Evolutionary conservation across 768 basidiomycete genomes (phyloP), one percentile per base, ranked within the genome.

Genomic region (Antrodiella citrinella): DNA sequence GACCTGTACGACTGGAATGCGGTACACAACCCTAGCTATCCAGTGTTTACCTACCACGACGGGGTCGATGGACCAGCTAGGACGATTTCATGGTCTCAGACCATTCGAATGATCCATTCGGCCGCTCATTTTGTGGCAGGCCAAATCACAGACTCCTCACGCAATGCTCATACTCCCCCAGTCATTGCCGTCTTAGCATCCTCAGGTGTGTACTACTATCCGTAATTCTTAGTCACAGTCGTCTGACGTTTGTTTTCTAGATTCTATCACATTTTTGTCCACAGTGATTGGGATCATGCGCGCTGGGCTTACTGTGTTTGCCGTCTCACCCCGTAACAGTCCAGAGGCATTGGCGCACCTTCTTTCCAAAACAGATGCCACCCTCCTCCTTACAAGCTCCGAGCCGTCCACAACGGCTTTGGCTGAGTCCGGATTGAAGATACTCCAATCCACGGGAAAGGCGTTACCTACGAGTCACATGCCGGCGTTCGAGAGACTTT

Each of bases 271-370:
- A 3, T 61, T 60, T 19, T 47, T 58, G 22, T 55, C 59, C 7
- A 46, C 54, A 7, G 54, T 56, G 26, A 58, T 66, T 3, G 71
- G 72, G 4, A 63, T 75, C 41, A 59, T 72, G 2, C 58, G 69
- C 7, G 72, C 73, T 4, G 74, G 72, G 18, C 67, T 64, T 51
- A 47, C 64, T 0, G 66, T 66, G 4, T 74, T 76, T 43, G 65
- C 61, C 7, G 62, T 68, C 15, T 71, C 69, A 0, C 59, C 69
- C 0, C 55, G 71, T 50, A 77, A 75, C 57, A 74, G 75, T 0
- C 60, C 71, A 0, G 65, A 69, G 1, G 78, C 76, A 0, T 41
- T 62, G 24, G 60, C 61, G 5, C 61, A 62, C 21, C 53, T 62
- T 1, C 47, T 62, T 21, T 48, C 49, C 11, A 57, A 62, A 44